Evolutionary conservation across 495 filamentous ascomycete genomes (phyloP), one percentile per base, ranked within the genome.

Genomic region (Articulospora tetracladia): DNA sequence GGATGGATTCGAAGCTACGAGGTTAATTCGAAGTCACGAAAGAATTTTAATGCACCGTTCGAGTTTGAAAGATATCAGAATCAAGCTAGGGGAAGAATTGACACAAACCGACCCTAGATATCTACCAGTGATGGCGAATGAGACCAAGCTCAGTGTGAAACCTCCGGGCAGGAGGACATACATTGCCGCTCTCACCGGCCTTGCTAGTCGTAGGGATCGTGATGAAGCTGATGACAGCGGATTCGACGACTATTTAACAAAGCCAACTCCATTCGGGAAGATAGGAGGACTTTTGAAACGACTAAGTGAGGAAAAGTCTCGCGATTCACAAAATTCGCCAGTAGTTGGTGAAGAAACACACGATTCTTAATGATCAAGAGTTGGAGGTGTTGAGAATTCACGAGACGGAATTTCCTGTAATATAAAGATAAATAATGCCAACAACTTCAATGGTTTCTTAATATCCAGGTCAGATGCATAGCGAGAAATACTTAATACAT

Each of bases 161-260:
- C 13, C 39, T 3, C 39, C 3, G 17, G 15, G 39, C 11, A n/a
- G 39, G 23, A 0, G n/a, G 28, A 32, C 64, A 7, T 63, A 60
- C 39, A 62, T 92, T 59, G 84, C 91, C 39, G 86, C 88, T 1
- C 71, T 91, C 34, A 90, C 88, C 0, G 88, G 88, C 0, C 70
- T 91, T 15, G 86, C 83, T 39, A 83, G 81, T 41, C 74, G 77
- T 3, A 77, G 77, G 13, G 85, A 86, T 62, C 80, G 87, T 64
- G 75, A 82, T 20, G 86, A 90, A 34, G 88, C 88, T 0, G 77
- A 86, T 59, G 76, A 75, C 6, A 83, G 83, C 25, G 88, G 88
- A 2, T 79, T 92, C 30, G 84, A 92, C 67, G 66, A 86, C 27
- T 90, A 88, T 65, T 73, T 91, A 59, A 89, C 88, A 13, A 89